phyloP scores from a whole-genome alignment of 306 rosid species.

The Inga leiocalycina region DNA sequence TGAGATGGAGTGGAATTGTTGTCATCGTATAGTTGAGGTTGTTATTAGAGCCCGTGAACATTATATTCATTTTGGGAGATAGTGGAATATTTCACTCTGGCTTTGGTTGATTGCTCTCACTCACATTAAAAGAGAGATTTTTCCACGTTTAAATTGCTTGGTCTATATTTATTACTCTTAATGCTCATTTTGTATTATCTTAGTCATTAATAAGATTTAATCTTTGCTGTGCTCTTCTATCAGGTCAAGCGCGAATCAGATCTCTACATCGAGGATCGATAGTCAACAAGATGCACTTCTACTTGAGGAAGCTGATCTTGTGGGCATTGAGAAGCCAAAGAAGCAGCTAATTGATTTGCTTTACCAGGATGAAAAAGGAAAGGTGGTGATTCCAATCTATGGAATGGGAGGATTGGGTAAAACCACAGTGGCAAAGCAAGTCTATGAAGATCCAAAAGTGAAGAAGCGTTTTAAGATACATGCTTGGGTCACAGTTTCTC shows the following conservation, averaged over 20 bases:
- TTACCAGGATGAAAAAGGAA: slow-evolving; percentile 40
- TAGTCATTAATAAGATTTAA: too few species aligned
- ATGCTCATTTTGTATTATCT: not conserved
- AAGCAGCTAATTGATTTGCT: slow-evolving; percentile 46
- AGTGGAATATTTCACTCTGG: not conserved
- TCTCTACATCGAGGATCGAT: slow-evolving; percentile 35
- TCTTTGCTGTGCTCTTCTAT: not conserved
- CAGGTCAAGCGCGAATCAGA: slow-evolving; percentile 18
- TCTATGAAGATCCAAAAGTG: slow-evolving; percentile 52
- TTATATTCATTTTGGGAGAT: too few species aligned
- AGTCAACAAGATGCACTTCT: slow-evolving; percentile 65
- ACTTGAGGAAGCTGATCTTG: slow-evolving; percentile 64
- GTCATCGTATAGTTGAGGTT: too few species aligned
- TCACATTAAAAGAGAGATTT: too few species aligned
- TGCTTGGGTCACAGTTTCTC: slow-evolving; percentile 56
- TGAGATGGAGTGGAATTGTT: too few species aligned
- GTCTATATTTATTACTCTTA: too few species aligned
- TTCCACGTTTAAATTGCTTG: not conserved
- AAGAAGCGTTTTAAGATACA: slow-evolving; percentile 48
- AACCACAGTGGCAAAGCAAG: slow-evolving; percentile 59
- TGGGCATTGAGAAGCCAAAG: slow-evolving; percentile 62
- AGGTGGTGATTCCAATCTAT: slow-evolving; percentile 45
- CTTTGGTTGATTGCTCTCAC: not conserved
- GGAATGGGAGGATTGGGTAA: slow-evolving; percentile 72
- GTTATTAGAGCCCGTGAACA: not conserved